Base-by-base conservation (phyloP, 441 rosid species). In the Adansonia rubrostipa region DNA sequence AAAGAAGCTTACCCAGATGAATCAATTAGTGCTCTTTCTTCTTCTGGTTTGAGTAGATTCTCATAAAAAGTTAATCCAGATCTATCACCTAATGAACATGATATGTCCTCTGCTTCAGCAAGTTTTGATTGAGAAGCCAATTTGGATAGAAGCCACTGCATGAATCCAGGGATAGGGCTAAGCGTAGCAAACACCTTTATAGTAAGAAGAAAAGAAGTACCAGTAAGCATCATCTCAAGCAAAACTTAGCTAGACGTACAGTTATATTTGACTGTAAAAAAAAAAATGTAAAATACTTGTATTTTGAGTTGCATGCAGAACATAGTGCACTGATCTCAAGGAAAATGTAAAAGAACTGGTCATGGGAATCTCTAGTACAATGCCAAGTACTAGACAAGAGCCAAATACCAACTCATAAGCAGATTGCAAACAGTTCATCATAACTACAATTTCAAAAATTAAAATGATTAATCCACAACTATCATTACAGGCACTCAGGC, bases 151-250 rank as follows among this genome's bases (percentile, higher is more conserved):
- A 96, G 87, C 98, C 99, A 94, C 74, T 86, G 93, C 92, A 92
- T 91, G 82, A 81, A 96, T 69, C 98, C 99, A 61, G 96, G 97
- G 76, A 96, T 93, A 75, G 98, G 99, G 79, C 98, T 96, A 69
- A 94, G 89, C 9, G 99, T 96, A 68, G 94, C 99, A 91, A 94
- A 96, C 78, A 82, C 92, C 99, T 96, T 66, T 54, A 57, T 22
- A 75, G 72, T 51, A 22, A 74, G 72, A 60, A 63, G 53, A 64
- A 76, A 78, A 74, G 53, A 51, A 58, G 51, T 64, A 73, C 63
- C 75, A 79, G 54, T 2, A 58, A 50, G 76, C 70, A 77, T 58
- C 42, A 20, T 51, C n/a, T 78, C 79, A 73, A 74, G 60, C 22
- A 66, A 68, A 66, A 58, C 19, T 77, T 68, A 61, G 42, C 42